Conservation (phyloP, 2,329 filamentous ascomycete species). For the Grosmannia clavigera region DNA sequence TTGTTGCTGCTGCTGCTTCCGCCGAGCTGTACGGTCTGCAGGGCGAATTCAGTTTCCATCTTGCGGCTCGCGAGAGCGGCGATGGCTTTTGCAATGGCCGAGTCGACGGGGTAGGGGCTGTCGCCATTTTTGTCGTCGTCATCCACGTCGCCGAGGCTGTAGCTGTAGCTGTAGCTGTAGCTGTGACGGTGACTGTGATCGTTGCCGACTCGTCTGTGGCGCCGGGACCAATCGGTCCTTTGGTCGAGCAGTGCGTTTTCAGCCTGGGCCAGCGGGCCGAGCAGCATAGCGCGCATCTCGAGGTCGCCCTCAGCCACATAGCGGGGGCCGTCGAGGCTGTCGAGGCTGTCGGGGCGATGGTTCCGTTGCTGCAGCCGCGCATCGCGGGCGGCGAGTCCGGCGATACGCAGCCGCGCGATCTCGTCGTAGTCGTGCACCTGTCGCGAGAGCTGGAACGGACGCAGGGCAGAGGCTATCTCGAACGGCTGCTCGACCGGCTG, state of each 20-base stretch:
- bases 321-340: not conserved
- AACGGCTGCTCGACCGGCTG: not conserved
- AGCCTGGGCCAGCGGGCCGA: constrained; percentile 7
- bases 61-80: not conserved
- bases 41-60: not conserved
- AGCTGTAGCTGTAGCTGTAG: not conserved
- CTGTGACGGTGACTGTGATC: not conserved
- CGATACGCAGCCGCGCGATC: not conserved
- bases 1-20: not conserved
- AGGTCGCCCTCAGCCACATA: constrained; percentile 8
- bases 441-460: not conserved
- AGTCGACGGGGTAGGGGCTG: not conserved
- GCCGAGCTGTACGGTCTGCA: not conserved
- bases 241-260: constrained; percentile 9
- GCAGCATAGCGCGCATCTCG: constrained; percentile 6
- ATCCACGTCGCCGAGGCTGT: not conserved
- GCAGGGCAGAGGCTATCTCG: not conserved
- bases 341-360: not conserved
- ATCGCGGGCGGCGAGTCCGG: not conserved
- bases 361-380: not conserved
- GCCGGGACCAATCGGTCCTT: not conserved
- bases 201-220: not conserved
- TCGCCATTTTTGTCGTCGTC: not conserved
- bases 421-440: not conserved
- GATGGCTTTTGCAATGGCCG: not conserved